Base-by-base conservation (phyloP, 2,329 filamentous ascomycete species). In the Colletotrichum navitas region DNA sequence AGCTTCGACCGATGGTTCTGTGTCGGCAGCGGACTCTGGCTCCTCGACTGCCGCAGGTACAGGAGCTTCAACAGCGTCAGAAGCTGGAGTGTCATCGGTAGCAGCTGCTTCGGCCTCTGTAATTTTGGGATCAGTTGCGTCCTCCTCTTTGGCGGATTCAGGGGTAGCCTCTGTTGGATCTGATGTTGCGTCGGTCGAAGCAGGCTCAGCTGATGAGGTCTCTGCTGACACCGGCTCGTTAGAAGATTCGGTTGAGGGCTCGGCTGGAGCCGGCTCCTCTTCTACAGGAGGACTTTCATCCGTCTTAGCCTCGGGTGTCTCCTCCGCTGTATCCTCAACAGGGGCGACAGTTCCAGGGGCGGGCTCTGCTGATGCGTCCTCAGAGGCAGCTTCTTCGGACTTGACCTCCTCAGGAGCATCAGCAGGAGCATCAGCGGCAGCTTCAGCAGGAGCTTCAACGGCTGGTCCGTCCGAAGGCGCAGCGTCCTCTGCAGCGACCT, bases 151-250 rank as follows among this genome's bases (percentile, higher is more conserved):
- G 41, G 49, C 16, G 39, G 43, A 45, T 5, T 34, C 43, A 18
- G 49, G 45, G 16, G 67, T 59, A 36, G 52, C 8, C 18, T 63
- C 64, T 51, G 49, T 18, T n/a, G 47, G 2, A 24, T 29, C 21
- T 2, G 49, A 49, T 59, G 36, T 21, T n/a, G 47, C 47, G 6
- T 41, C 63, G 5, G 16, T n/a, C 12, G 55, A 24, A 52, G 11
- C 18, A 26, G 24, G 58, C 7, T 49, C 41, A 34, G 4, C 29
- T 16, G 58, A 36, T n/a, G 58, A 29, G 34, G 11, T 18, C 24
- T 60, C 55, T 8, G 47, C 47, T 55, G 36, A 14, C 11, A 24
- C 36, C 10, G 51, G 11, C 18, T 45, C 62, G 10, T 55, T 52
- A 12, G 49, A 24, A 26, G 32, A 39, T 18, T 66, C 62, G 26